Conservation (phyloP, 1,284 basidiomycete genomes). For the Pseudozyma flocculosa region DNA sequence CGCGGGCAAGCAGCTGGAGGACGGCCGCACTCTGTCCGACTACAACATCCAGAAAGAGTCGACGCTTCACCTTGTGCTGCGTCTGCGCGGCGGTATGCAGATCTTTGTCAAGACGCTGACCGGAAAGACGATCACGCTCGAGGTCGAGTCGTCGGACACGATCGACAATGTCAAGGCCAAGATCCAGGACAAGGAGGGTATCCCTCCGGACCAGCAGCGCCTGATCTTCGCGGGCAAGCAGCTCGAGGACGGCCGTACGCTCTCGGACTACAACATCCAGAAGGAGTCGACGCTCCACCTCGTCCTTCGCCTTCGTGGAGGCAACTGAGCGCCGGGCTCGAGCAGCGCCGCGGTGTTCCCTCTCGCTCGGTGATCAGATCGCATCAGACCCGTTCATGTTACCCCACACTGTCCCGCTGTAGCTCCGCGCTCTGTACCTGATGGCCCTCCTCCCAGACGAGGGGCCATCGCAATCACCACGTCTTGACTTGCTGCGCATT, state of each 20-base stretch:
- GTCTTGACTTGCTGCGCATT: too few relatives aligned
- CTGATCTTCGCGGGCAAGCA: conserved; percentile 98
- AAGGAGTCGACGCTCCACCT: conserved; percentile 63
- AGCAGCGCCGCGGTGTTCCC: too few relatives aligned
- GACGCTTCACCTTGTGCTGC: conserved; percentile 54
- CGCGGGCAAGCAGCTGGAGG: conserved; percentile 88
- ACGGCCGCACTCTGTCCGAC: conserved; percentile 61
- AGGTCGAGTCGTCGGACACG: conserved; percentile 59
- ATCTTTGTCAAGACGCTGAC: conserved; percentile 58
- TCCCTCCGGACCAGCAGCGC: conserved; percentile 93
- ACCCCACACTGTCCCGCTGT: too few relatives aligned
- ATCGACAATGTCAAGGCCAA: conserved; percentile 60
- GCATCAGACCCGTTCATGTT: too few relatives aligned
- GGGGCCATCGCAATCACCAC: too few relatives aligned
- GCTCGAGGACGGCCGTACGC: conserved; percentile 65
- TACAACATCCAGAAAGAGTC: conserved; percentile 78
- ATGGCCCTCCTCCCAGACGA: too few relatives aligned
- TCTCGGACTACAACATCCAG: conserved; percentile 73
- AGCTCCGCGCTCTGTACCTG: too few relatives aligned
- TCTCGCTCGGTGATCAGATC: too few relatives aligned
- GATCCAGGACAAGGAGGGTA: conserved; percentile 68
- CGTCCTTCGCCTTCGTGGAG: conserved; percentile 34
- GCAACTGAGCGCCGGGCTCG: too few relatives aligned
- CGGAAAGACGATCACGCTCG: conserved; percentile 59
- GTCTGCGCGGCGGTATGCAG: conserved; percentile 80